Evolutionary conservation across 106 monocot species (phyloP), one percentile per base, ranked within the genome.

Genomic region (Platanthera guangdongensis): DNA sequence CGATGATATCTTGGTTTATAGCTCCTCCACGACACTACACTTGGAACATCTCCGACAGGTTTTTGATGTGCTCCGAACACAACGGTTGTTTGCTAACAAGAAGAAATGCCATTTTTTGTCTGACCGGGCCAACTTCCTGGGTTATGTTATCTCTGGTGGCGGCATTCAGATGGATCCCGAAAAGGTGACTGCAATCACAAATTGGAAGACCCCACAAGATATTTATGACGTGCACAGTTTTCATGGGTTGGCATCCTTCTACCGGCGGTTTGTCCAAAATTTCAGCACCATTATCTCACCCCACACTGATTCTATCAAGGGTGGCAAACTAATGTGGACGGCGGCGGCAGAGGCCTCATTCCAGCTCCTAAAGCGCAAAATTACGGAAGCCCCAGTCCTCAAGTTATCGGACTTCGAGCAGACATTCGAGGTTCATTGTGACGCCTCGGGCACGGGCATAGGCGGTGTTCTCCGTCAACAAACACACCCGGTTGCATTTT

Each of bases 1-100:
- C n/a, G 52, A 71, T 28, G 75, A 80, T n/a, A 75, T 80, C 7
- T 67, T 80, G 0, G 45, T 80, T 5, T 75, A 65, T 9, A 53
- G 19, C 7, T 2, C 6, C 3, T 25, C 6, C 65, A 8, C 10
- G 30, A 6, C 16, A 6, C 3, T 64, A 9, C 52, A 75, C 45
- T 21, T 80, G 3, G 2, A 32, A 50, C 74, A 80, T 52, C 16
- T 74, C 3, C 4, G 8, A 9, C n/a, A 6, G 3, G 75, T 53
- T 3, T 50, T 50, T 18, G 8, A 21, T 5, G 16, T 28, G 5
- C 8, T 78, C 2, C 9, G 32, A 10, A 10, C 15, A 7, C 52
- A 52, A 30, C 5, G 45, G 45, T 47, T 78, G 1, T 71, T 11
- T 78, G 6, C 16, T 4, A 52, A 68, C 13, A 18, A 25, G 3